A percentile compares a stretch with the other conserved stretches of the same genome.
Conservation (phyloP, 208 protist genomes). For the Entamoeba invadens region DNA sequence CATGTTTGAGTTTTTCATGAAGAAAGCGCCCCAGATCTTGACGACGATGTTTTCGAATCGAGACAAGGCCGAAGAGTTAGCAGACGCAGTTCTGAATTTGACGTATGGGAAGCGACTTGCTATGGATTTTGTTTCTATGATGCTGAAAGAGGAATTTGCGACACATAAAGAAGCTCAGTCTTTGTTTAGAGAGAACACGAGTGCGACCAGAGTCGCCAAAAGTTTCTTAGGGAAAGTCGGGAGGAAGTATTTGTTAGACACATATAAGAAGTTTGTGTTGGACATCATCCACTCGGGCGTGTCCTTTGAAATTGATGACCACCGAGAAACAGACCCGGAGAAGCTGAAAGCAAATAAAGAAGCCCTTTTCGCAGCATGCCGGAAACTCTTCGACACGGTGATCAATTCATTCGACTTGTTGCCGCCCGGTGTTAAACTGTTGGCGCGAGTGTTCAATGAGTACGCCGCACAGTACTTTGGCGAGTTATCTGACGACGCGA, state of each 20-base stretch:
- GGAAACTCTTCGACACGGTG: neutral
- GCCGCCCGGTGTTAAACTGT: neutral
- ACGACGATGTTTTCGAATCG: neutral
- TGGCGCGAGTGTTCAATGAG: neutral
- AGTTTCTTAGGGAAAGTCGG: neutral
- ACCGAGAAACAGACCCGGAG: neutral
- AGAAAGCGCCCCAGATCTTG: neutral
- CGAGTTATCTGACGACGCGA: neutral
- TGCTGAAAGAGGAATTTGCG: neutral
- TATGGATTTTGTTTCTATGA: neutral
- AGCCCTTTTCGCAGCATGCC: neutral
- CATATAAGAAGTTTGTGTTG: neutral
- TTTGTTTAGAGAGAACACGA: neutral
- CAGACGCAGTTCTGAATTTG: neutral
- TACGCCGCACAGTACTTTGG: neutral
- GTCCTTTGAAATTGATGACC: neutral
- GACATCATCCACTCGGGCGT: neutral
- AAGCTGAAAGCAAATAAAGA: neutral
- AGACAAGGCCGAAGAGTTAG: neutral
- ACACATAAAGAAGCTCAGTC: neutral
- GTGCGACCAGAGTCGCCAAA: neutral
- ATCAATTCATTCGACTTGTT: neutral
- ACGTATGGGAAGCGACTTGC: neutral
- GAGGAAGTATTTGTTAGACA: neutral
- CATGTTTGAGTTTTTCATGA: neutral